These are phyloP conservation scores for Aciculoconidium aculeatum DNA, from an alignment of 805 yeast genomes.

Conservation along the genomic window DNA sequence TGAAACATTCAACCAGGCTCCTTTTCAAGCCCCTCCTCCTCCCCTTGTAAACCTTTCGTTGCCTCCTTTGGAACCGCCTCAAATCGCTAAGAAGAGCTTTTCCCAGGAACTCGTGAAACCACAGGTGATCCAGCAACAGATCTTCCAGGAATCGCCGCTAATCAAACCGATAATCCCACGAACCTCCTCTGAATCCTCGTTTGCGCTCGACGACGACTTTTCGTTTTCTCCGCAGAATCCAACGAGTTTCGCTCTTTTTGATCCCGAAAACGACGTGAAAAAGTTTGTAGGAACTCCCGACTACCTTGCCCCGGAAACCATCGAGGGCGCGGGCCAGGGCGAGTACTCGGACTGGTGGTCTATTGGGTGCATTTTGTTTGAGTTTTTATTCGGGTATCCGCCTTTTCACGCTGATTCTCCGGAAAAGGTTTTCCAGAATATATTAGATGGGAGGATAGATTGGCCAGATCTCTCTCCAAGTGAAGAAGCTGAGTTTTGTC, in stretches of 20 bases:
- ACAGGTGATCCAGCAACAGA: too few species aligned
- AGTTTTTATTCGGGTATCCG: conserved; percentile 86
- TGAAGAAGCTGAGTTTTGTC: conserved; percentile 47
- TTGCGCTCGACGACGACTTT: conserved; percentile 49
- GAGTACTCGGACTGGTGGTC: conserved; percentile 99
- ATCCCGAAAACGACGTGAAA: conserved; percentile 56
- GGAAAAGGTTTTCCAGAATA: conserved; percentile 75
- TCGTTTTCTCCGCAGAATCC: conserved; percentile 22
- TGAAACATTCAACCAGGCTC: conserved; percentile 9
- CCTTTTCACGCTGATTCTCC: conserved; percentile 88
- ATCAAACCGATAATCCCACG: conserved; percentile 43
- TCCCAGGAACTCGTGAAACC: too few species aligned
- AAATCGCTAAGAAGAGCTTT: too few species aligned
- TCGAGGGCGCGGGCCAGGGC: conserved; percentile 75
- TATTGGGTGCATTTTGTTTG: conserved; percentile 90
- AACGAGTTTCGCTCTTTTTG: conserved; percentile 56
- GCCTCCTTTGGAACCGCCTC: too few species aligned
- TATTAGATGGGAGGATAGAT: conserved; percentile 63
- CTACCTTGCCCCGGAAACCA: conserved; percentile 94
- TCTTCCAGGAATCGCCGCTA: conserved; percentile 47
- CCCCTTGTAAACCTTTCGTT: too few species aligned
- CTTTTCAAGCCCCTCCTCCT: conserved; percentile 2
- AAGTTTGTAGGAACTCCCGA: conserved; percentile 96
- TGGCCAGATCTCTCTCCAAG: conserved; percentile 73
- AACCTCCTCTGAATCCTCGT: conserved; percentile 52